These are phyloP conservation scores for Xerocomus brunneocitrinus DNA, from an alignment of 768 basidiomycete genomes.

Conservation along the genomic window DNA sequence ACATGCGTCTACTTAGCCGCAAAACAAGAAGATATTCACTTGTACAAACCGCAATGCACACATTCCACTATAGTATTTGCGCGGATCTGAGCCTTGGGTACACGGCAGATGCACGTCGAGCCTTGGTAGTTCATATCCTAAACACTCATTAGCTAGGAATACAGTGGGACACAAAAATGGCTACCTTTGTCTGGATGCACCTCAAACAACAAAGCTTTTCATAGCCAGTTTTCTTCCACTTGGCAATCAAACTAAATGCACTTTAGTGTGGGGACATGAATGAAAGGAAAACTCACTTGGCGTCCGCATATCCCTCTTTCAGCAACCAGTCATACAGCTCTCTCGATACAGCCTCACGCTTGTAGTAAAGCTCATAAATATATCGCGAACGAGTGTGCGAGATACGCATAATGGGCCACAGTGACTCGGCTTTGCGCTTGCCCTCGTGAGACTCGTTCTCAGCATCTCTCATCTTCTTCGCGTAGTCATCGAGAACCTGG, in stretches of 20 bases:
- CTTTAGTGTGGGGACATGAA: conserved; percentile 5
- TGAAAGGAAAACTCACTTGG: conserved; percentile 60
- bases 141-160: conserved; percentile 7
- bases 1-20: conserved; percentile 12
- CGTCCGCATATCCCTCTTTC: conserved; percentile 95
- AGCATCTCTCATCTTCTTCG: conserved; percentile 98
- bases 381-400: conserved; percentile 94
- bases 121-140: conserved; percentile 99
- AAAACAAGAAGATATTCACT: not conserved
- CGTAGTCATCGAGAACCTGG: conserved; percentile 95
- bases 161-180: conserved; percentile 4
- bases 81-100: conserved; percentile 91
- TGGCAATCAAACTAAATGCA: conserved; percentile 77
- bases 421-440: conserved; percentile 87
- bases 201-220: conserved; percentile 96
- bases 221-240: conserved; percentile 99
- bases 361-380: conserved; percentile 98
- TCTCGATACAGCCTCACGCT: conserved; percentile 89
- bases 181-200: conserved; percentile 90
- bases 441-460: conserved; percentile 99
- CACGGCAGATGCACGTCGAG: conserved; percentile 95
- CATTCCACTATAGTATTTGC: conserved; percentile 92
- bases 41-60: conserved; percentile 85
- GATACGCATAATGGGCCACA: conserved; percentile 99
- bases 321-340: conserved; percentile 97